Percentiles rank a stretch among this genome's conserved stretches.
These are phyloP conservation scores for Penicillium psychrofluorescens DNA, from an alignment of 495 filamentous ascomycete species.

Conservation along the genomic window DNA sequence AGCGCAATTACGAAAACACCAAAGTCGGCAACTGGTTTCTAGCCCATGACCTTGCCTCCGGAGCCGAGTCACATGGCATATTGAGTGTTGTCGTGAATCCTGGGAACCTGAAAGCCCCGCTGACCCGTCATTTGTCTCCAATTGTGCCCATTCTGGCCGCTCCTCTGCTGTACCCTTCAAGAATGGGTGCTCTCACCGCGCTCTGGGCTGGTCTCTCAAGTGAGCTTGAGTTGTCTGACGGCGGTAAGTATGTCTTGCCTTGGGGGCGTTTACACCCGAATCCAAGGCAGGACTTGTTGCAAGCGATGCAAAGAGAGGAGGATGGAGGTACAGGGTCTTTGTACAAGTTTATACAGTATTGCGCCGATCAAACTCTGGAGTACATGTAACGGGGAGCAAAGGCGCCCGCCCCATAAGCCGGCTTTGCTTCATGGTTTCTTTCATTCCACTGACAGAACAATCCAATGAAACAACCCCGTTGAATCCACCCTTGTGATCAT, in stretches of 20 bases:
- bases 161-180: conserved; percentile 20
- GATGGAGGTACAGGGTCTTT: conserved; percentile 8
- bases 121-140: conserved; percentile 3
- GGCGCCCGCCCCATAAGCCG: too few species aligned
- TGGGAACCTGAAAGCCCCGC: conserved; percentile 1
- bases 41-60: conserved; percentile 8
- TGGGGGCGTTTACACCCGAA: conserved; percentile 30
- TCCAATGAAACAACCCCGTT: too few species aligned
- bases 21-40: conserved; percentile 24
- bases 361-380: background rate
- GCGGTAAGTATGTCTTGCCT: conserved; percentile 31
- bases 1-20: conserved; percentile 13
- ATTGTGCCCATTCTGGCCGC: conserved; percentile 6
- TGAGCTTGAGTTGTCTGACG: conserved; percentile 21
- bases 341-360: background rate
- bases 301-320: conserved; percentile 14
- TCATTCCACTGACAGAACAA: too few species aligned
- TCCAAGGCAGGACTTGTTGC: conserved; percentile 21
- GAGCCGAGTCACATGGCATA: conserved; percentile 10
- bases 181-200: conserved; percentile 30
- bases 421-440: too few species aligned
- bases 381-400: background rate
- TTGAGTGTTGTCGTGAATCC: conserved; percentile 17
- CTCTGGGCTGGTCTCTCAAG: conserved; percentile 32
- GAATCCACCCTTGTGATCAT: too few species aligned